Conservation (phyloP, 345 rosid species). For the Salix koriyanagi region DNA sequence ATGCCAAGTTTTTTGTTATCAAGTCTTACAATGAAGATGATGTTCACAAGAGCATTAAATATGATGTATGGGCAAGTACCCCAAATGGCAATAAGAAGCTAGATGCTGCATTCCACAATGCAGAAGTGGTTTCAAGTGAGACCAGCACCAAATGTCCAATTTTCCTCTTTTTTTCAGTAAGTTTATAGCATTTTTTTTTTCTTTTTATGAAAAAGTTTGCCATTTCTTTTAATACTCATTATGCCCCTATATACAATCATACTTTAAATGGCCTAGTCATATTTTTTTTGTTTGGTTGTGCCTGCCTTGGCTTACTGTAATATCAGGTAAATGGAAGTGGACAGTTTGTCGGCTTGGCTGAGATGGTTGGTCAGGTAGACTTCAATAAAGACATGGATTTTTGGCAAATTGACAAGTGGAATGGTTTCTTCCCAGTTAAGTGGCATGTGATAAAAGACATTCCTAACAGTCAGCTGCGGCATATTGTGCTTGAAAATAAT, state of each 20-base stretch:
- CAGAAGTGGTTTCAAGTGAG: slow-evolving; percentile 40
- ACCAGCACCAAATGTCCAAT: slow-evolving; percentile 49
- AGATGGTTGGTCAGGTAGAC: slow-evolving; percentile 73
- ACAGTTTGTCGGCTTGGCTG: slow-evolving; percentile 77
- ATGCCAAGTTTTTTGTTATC: slow-evolving; percentile 63
- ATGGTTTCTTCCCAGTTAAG: slow-evolving; percentile 67
- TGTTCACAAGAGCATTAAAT: slow-evolving; percentile 70
- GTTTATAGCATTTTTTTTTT: slow-evolving; percentile 11
- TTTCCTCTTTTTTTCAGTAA: slow-evolving; percentile 73
- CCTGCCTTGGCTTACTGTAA: background rate
- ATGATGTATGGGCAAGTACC: slow-evolving; percentile 77
- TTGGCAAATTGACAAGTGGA: slow-evolving; percentile 83
- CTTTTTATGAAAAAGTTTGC: background rate
- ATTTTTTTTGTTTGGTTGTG: background rate
- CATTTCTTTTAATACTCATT: background rate
- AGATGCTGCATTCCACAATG: slow-evolving; percentile 57
- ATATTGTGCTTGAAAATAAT: slow-evolving; percentile 63
- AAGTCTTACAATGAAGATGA: slow-evolving; percentile 82
- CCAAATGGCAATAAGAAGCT: slow-evolving; percentile 65
- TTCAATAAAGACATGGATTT: slow-evolving; percentile 68
- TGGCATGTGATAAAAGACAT: slow-evolving; percentile 77
- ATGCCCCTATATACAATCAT: background rate
- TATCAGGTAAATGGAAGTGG: slow-evolving; percentile 80
- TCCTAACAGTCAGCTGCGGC: slow-evolving; percentile 58
- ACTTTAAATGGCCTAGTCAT: background rate